phyloP scores from a whole-genome alignment of 805 yeast species.

The Blastobotrys americana region DNA sequence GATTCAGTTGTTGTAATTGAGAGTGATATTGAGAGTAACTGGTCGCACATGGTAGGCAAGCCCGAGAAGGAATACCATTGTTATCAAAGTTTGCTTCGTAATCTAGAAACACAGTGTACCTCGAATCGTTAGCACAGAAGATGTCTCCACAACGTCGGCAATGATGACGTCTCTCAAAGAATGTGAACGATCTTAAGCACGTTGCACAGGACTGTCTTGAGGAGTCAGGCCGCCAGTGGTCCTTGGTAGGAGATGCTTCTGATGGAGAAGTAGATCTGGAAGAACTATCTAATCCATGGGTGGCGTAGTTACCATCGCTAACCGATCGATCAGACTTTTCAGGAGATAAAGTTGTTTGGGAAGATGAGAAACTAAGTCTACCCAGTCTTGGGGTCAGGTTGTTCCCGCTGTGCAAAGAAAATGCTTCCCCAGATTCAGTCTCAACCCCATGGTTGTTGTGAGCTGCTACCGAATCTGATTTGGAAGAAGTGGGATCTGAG shows the following conservation, averaged over 20 bases:
- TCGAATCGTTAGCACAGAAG: slow-evolving; percentile 62
- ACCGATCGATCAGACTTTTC: neutral
- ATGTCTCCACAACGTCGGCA: slow-evolving; percentile 82
- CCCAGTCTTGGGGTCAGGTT: neutral
- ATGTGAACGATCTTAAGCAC: slow-evolving; percentile 65
- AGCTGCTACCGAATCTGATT: neutral
- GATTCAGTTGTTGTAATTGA: too few relatives aligned
- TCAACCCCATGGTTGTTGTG: neutral
- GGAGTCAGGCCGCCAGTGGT: slow-evolving; percentile 55
- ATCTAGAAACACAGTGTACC: slow-evolving; percentile 51
- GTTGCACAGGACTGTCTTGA: slow-evolving; percentile 55
- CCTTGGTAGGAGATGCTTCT: slow-evolving; percentile 25
- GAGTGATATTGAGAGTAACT: slow-evolving; percentile 40
- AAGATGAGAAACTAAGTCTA: neutral
- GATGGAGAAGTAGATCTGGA: slow-evolving; percentile 23
- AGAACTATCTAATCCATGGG: slow-evolving; percentile 16
- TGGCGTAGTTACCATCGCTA: neutral
- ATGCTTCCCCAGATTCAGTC: neutral
- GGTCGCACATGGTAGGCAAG: slow-evolving; percentile 59
- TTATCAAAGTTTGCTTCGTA: slow-evolving; percentile 45
- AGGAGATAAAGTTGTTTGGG: neutral
- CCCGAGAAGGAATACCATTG: slow-evolving; percentile 54
- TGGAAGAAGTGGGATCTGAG: neutral
- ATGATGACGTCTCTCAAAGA: slow-evolving; percentile 74
- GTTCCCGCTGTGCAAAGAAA: neutral